phyloP scores from a whole-genome alignment of 768 basidiomycete species.

The Russula sp. region DNA sequence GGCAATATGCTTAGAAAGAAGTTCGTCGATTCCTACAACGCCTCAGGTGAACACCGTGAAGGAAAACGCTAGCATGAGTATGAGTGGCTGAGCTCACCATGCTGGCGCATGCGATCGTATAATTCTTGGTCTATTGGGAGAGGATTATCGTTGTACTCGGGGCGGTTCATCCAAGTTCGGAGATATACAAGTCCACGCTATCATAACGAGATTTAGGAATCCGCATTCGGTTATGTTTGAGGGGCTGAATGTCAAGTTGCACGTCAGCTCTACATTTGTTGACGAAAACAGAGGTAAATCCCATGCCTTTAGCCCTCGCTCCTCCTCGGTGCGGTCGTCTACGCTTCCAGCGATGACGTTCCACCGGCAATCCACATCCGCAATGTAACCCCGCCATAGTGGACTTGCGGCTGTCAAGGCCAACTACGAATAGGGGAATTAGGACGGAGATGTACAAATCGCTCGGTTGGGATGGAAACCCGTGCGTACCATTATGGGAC shows the following conservation, averaged over 20 bases:
- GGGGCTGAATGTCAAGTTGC: constrained; percentile 50
- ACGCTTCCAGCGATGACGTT: constrained; percentile 98
- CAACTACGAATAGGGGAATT: constrained; percentile 49
- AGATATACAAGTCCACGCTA: constrained; percentile 92
- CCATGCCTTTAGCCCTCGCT: constrained; percentile 78
- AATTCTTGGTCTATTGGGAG: constrained; percentile 77
- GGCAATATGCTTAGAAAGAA: constrained; percentile 86
- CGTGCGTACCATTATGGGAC: constrained; percentile 81
- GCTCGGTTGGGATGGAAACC: background rate
- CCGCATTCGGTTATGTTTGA: constrained; percentile 65
- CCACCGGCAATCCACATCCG: constrained; percentile 98
- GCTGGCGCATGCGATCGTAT: constrained; percentile 64
- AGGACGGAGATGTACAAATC: background rate
- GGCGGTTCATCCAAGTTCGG: constrained; percentile 83
- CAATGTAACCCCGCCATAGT: constrained; percentile 88
- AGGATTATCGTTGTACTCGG: constrained; percentile 89
- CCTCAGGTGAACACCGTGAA: background rate
- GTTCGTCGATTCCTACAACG: constrained; percentile 73
- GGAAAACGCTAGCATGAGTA: background rate
- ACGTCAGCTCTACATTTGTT: constrained; percentile 12
- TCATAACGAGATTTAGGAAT: constrained; percentile 99
- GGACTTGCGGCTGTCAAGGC: constrained; percentile 95
- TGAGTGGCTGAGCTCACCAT: constrained; percentile 55
- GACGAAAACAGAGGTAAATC: constrained; percentile 14
- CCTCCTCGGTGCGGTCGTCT: constrained; percentile 94